Evolutionary conservation across 2,329 filamentous ascomycete species (phyloP), one percentile per base, ranked within the genome.

Genomic region (Trichoderma citrinoviride): DNA sequence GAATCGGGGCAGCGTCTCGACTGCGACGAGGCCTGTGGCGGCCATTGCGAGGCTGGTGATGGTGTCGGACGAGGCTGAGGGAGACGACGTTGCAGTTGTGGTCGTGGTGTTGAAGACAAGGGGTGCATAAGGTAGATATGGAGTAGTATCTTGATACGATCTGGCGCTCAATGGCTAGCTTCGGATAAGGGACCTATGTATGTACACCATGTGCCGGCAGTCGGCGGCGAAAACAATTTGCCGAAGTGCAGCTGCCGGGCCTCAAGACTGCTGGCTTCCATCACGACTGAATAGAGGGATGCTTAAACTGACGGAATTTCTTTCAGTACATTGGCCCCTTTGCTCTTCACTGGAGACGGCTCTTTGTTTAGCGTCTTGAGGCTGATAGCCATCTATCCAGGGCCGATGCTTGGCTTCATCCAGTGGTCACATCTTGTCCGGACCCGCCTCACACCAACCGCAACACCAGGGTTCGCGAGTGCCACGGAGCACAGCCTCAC

Each of bases 1-100:
- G 67, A 86, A 86, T 33, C 79, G 77, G 19, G 84, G 84, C 10
- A 85, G 71, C 43, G 79, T 74, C 65, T 81, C 80, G 2, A 74
- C 71, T 10, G 77, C 72, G 61, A 69, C 66, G 57, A 70, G 54
- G 46, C 67, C 70, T 8, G 72, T 68, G 27, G 68, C 67, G 29
- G 72, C 71, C 74, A 78, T 76, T 27, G 40, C 65, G 61, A 25
- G 47, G n/a, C 25, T 29, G 43, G 14, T 37, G 21, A 53, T 25
- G 54, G 33, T 37, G 57, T 54, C 65, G 17, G 27, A 66, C 15
- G 33, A 43, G 40, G 33, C 21, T 23, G 14, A 37, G 17, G 10
- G 12, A 25, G 41, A n/a, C 25, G 53, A 15, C 25, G 47, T 43
- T 19, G 15, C 33, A 8, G 29, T 50, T 8, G 2, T 17, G 29